Evolutionary conservation across 2,329 filamentous ascomycete species (phyloP).

Genomic region (Zymoseptoria crescenta): DNA sequence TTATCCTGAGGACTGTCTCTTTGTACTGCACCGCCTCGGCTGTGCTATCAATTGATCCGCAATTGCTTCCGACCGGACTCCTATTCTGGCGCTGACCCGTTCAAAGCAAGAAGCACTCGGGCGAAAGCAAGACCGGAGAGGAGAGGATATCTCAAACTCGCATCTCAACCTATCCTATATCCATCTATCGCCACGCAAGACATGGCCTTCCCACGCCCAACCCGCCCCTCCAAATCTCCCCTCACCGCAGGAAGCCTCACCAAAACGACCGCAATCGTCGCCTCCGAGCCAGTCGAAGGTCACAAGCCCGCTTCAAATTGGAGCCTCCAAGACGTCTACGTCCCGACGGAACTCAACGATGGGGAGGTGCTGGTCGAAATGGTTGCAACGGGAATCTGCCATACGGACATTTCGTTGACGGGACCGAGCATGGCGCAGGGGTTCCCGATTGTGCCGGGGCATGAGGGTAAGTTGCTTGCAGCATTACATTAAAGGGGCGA

Average conservation of each 20-base stretch:
- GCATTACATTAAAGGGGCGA: no score
- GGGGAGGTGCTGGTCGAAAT: conserved; percentile 23
- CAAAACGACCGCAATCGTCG: conserved; percentile 13
- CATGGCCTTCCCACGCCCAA: neutral
- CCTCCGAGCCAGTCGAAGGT: conserved; percentile 8
- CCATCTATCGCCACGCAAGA: neutral
- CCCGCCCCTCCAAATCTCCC: neutral
- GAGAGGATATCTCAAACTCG: no score
- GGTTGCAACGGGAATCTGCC: conserved; percentile 21
- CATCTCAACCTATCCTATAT: neutral
- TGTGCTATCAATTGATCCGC: neutral
- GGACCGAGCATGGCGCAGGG: conserved; percentile 11
- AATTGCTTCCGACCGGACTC: no score
- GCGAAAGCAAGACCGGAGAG: neutral
- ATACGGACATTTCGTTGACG: conserved; percentile 17
- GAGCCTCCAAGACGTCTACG: conserved; percentile 11
- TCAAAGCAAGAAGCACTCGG: no score
- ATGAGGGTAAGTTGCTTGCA: no score
- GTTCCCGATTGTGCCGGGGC: conserved; percentile 20
- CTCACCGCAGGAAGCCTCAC: neutral
- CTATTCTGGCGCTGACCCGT: no score
- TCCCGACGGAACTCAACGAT: conserved; percentile 13
- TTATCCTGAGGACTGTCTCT: neutral
- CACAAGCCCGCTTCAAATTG: conserved; percentile 14
- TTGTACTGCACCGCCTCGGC: neutral